Conservation (phyloP, 1,139 yeast genomes). For the Kluyveromyces sp. region DNA sequence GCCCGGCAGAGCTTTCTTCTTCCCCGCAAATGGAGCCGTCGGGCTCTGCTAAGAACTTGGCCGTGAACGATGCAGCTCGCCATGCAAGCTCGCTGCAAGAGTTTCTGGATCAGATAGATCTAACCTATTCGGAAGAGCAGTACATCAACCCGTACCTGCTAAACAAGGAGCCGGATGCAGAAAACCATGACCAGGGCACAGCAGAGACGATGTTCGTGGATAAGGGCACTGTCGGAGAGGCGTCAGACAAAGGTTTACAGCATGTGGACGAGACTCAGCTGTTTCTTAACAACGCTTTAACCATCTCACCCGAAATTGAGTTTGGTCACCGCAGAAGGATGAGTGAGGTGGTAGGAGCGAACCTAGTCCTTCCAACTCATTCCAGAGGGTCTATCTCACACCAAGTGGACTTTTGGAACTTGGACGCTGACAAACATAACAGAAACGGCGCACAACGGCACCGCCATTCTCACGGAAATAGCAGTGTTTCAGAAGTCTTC, state of each 20-base stretch:
- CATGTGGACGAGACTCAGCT: conserved; percentile 1
- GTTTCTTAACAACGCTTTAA: conserved; percentile 6
- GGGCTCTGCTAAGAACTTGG: not conserved
- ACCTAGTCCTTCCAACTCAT: conserved; percentile 13
- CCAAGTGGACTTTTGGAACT: conserved; percentile 27
- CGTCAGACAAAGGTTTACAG: not conserved
- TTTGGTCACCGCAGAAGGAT: conserved; percentile 13
- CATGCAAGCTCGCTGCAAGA: conserved; percentile 2
- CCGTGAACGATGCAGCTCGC: not conserved
- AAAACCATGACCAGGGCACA: not conserved
- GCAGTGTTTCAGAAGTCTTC: not conserved
- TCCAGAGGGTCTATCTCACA: conserved; percentile 28
- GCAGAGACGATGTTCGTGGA: conserved; percentile 8
- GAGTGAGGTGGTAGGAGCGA: conserved; percentile 21
- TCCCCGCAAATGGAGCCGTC: not conserved
- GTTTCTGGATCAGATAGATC: conserved; percentile 2
- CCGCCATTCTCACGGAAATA: not conserved
- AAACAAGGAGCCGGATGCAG: conserved; percentile 8
- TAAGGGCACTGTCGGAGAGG: conserved; percentile 3
- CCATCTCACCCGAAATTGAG: conserved; percentile 5
- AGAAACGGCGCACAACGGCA: not conserved
- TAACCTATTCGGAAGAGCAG: conserved; percentile 7
- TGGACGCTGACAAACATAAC: conserved; percentile 8
- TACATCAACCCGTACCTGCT: conserved; percentile 14
- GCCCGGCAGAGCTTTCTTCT: not conserved